Evolutionary conservation across 2,329 filamentous ascomycete genomes (phyloP), one percentile per base, ranked within the genome.

Genomic region (Bipolaris sorokiniana): DNA sequence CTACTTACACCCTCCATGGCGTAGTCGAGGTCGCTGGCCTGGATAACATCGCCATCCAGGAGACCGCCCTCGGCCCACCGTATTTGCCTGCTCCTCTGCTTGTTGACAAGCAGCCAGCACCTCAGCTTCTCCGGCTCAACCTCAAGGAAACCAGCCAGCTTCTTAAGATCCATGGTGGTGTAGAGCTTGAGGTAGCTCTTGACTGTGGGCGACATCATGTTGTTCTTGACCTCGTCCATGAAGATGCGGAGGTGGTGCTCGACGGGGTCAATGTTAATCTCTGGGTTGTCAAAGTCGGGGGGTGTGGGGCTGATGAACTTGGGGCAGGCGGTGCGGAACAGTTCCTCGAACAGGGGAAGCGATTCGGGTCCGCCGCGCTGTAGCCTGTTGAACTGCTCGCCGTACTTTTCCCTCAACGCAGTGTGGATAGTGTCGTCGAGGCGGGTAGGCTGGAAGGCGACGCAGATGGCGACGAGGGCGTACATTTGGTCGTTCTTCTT

Each of bases 401-500:
- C 95, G 80, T 97, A 99, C 88, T 99, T 99, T 85, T 99, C 95
- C 64, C 95, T 89, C 52, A 99, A 88, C 62, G 94, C 92, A 61
- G 92, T 96, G 88, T 99, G 95, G 82, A 99, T 97, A 76, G 94
- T 98, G 84, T 99, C 95, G 77, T 99, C 95, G 71, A 99, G 88
- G 70, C 95, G 88, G 55, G 94, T 98, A 57, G 95, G 95, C 81
- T 97, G 91, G 86, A 99, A 96, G 65, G 95, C 93, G 56, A 98
- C 93, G 80, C 95, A 99, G 82, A 99, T 98, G 79, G 95, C 94
- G 71, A 99, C 96, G 68, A 99, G 87, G 37, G 95, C 95, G 79
- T 97, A 97, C 94, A 99, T 98, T 85, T 99, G 95, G 80, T 99
- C 95, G 80, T 97, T 98, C 88, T 98, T 98, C 90, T 99, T 99